Base-by-base conservation (phyloP, 352 stramenopile genomes). In the Pseudoperonospora humuli region DNA sequence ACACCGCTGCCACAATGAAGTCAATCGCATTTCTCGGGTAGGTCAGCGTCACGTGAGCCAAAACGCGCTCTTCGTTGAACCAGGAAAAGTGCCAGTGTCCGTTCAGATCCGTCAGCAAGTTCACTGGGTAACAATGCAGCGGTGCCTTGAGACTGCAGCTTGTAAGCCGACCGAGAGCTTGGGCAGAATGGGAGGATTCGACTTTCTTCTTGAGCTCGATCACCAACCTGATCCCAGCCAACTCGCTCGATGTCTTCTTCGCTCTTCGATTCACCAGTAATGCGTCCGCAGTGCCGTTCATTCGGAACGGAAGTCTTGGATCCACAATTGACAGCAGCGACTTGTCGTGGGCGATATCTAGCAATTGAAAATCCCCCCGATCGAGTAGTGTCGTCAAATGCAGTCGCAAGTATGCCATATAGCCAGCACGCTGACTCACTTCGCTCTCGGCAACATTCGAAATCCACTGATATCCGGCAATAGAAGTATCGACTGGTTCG, bases 221-320 rank as follows among this genome's bases (percentile, higher is more conserved):
- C n/a, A n/a, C n/a, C n/a, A n/a, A 35, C 0, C 45, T 43, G 41
- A 70, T 15, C 36, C 51, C 48, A 53, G 61, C 46, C 32, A 70
- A 24, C 45, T 45, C 44, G 5, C 28, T 52, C 28, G 53, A 39
- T 48, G 29, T 46, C 36, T n/a, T n/a, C n/a, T n/a, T n/a, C n/a
- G n/a, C n/a, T n/a, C n/a, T n/a, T n/a, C n/a, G n/a, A n/a, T n/a
- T n/a, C n/a, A n/a, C n/a, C n/a, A n/a, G n/a, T n/a, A n/a, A n/a
- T n/a, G 67, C 40, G 33, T 61, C 51, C 25, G 61, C 61, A 29
- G 56, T 67, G 29, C 56, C 47, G 7, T 61, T 57, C 41, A 70
- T 18, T n/a, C 8, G 11, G 15, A 35, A 18, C 26, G 52, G 46
- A 53, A 62, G 57, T 49, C 57, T 42, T 37, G 53, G 39, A 20